Evolutionary conservation across 768 basidiomycete species (phyloP).

Genomic region (Boletus rufocinnamomeus): DNA sequence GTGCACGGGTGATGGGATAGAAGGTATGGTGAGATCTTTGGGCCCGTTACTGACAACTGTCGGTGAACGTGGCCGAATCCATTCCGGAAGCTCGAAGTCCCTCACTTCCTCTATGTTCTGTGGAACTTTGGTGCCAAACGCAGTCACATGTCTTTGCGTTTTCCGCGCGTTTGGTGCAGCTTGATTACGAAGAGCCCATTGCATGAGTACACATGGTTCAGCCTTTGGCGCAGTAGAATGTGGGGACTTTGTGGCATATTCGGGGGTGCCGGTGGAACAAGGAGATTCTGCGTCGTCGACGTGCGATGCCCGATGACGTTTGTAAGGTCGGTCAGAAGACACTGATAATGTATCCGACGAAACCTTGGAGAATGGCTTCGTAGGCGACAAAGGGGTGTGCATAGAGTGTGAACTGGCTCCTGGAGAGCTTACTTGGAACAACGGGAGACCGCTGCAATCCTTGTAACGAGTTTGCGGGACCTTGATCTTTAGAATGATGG

Average conservation of each 20-base stretch:
- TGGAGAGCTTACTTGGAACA: constrained; percentile 19
- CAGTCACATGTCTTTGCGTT: constrained; percentile 53
- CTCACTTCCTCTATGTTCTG: constrained; percentile 45
- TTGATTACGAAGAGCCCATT: constrained; percentile 52
- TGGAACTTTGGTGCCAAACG: constrained; percentile 64
- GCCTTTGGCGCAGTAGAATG: constrained; percentile 18
- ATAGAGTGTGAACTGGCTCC: constrained; percentile 15
- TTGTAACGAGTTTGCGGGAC: constrained; percentile 32
- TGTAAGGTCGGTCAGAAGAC: constrained; percentile 32
- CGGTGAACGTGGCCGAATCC: constrained; percentile 41
- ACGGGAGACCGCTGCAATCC: constrained; percentile 12
- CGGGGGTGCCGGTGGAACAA: constrained; percentile 25
- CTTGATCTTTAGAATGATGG: constrained; percentile 39
- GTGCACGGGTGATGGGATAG: constrained; percentile 3
- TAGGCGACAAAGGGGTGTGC: constrained; percentile 19
- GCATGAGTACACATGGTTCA: constrained; percentile 43
- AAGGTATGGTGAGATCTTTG: constrained; percentile 7
- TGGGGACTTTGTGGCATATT: constrained; percentile 17
- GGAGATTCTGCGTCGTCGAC: constrained; percentile 27
- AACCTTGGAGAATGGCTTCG: constrained; percentile 32
- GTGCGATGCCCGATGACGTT: constrained; percentile 29
- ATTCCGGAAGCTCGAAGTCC: constrained; percentile 61
- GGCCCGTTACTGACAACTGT: constrained; percentile 5
- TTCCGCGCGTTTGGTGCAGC: constrained; percentile 46
- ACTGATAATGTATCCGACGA: constrained; percentile 33